Conservation (phyloP, 768 basidiomycete genomes). For the Suillus variegatus region DNA sequence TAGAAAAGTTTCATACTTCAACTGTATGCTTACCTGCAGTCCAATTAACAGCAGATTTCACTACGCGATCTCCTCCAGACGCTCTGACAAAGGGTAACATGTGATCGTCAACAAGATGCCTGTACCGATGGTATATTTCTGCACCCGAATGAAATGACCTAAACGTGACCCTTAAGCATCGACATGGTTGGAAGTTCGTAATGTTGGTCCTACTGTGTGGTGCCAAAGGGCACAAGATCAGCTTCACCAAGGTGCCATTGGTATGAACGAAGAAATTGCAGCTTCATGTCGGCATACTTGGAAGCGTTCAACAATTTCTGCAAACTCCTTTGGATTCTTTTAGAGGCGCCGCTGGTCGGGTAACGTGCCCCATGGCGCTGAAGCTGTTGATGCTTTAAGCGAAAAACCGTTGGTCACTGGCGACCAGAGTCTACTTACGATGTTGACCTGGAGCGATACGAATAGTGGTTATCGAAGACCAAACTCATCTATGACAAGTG, state of each 20-base stretch:
- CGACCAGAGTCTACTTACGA: conserved; percentile 21
- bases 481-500: too few relatives aligned
- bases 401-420: neutral
- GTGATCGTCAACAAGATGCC: conserved; percentile 41
- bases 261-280: conserved; percentile 62
- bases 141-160: conserved; percentile 56
- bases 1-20: neutral
- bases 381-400: conserved; percentile 44
- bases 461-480: neutral
- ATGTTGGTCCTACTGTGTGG: conserved; percentile 49
- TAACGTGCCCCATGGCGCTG: conserved; percentile 82
- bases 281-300: conserved; percentile 42
- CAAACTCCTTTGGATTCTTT: conserved; percentile 48
- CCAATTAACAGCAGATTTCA: conserved; percentile 73
- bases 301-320: conserved; percentile 52
- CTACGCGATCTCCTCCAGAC: conserved; percentile 55
- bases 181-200: neutral
- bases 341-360: conserved; percentile 56
- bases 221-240: conserved; percentile 70
- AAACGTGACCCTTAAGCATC: neutral
- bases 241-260: conserved; percentile 57
- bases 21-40: conserved; percentile 44
- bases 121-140: conserved; percentile 56
- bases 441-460: conserved; percentile 24
- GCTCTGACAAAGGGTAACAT: conserved; percentile 57